Base-by-base conservation (phyloP, 2,329 filamentous ascomycete genomes). In the Epichloe typhina region DNA sequence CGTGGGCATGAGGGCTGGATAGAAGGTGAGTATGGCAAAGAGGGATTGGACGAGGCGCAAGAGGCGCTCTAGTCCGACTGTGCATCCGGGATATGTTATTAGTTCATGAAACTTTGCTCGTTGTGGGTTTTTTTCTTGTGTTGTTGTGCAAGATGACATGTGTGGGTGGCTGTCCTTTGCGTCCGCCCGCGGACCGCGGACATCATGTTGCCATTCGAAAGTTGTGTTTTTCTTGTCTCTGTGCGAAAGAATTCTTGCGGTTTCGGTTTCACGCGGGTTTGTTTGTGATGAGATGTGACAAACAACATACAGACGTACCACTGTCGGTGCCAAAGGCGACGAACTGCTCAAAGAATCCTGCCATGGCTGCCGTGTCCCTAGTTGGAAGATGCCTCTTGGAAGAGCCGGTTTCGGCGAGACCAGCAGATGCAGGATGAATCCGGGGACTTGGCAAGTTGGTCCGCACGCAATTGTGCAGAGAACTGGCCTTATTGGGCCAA, bases 31-130 rank as follows among this genome's bases (percentile, higher is more conserved):
- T 51, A 82, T 69, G 50, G 74, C 69, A 53, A 72, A 64, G 33
- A 72, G 48, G 43, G 76, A 64, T 63, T 83, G 79, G 43, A 82
- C 57, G 50, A 80, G 67, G 44, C 81, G 77, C 56, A 84, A 69
- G 49, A 73, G 69, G 52, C 80, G 76, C 62, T 84, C 81, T 1
- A 84, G 69, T 4, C 79, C 80, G 58, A 72, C 80, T 80, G 56
- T 5, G 8, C 6, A 19, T 19, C 17, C 17, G 17, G 31, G 13
- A 9, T 39, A 5, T 36, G 44, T 47, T 44, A 37, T 37, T 48
- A 23, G 4, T n/a, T n/a, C 13, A 5, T 5, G 9, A 21, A 21
- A 12, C 26, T 15, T 15, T 33, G 26, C 26, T 31, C 8, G 26
- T 31, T 9, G 26, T 31, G 26, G 26, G 8, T 15, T 37, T 17